These are phyloP conservation scores for Alternaria ethzedia DNA, from an alignment of 2,329 filamentous ascomycete species.

Conservation along the genomic window DNA sequence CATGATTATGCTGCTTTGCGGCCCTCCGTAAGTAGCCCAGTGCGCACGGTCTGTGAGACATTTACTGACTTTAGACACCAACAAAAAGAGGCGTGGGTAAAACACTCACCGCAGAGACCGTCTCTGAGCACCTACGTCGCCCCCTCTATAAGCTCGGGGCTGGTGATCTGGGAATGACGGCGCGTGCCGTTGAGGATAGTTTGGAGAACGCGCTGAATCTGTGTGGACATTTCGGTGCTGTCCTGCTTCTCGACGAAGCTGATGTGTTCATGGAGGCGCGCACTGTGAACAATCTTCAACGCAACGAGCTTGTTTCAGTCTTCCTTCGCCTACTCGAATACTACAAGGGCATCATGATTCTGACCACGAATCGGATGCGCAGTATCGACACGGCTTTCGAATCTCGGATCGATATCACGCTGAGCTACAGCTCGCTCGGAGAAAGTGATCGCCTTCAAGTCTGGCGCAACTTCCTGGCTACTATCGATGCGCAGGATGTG, in stretches of 20 bases:
- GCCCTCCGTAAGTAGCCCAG: background rate
- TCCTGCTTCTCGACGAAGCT: constrained; percentile 24
- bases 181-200: constrained; percentile 19
- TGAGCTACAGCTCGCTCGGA: constrained; percentile 43
- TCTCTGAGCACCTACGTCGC: constrained; percentile 8
- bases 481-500: constrained; percentile 6
- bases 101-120: constrained; percentile 1
- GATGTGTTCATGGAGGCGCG: constrained; percentile 64
- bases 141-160: constrained; percentile 11
- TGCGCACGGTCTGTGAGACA: background rate
- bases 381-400: constrained; percentile 51
- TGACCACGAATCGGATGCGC: constrained; percentile 53
- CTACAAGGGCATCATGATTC: constrained; percentile 52
- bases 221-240: background rate
- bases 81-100: background rate
- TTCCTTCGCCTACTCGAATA: constrained; percentile 51
- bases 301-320: constrained; percentile 31
- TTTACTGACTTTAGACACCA: background rate
- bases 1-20: background rate
- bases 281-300: constrained; percentile 18
- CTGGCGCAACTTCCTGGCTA: constrained; percentile 12
- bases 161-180: constrained; percentile 17
- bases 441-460: constrained; percentile 41
- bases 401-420: constrained; percentile 23
- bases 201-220: constrained; percentile 15